A percentile compares a stretch with the other conserved stretches of the same genome.
These are phyloP conservation scores for Lenwebbia sp. DNA, from an alignment of 345 rosid genomes.

Conservation along the genomic window DNA sequence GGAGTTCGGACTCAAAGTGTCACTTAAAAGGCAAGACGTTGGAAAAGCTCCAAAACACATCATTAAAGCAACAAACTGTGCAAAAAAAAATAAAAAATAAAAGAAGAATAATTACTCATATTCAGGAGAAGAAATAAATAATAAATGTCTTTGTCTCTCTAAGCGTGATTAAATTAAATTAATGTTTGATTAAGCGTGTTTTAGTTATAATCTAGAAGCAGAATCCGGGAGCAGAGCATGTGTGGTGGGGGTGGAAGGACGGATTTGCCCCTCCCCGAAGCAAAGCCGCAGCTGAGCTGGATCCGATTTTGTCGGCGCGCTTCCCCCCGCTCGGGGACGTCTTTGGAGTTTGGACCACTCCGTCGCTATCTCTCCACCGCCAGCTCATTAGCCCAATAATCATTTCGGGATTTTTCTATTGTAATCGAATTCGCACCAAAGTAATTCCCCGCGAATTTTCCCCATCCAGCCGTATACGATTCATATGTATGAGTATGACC, in stretches of 20 bases:
- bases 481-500: background rate
- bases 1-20: background rate
- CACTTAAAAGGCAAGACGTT: background rate
- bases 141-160: background rate
- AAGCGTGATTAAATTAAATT: background rate
- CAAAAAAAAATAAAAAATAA: background rate
- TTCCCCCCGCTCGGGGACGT: background rate
- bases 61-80: background rate
- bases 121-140: background rate
- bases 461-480: background rate
- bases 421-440: background rate
- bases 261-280: background rate
- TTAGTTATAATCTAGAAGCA: background rate
- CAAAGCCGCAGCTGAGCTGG: background rate
- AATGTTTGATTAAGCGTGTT: background rate
- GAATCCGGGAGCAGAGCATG: background rate
- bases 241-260: background rate
- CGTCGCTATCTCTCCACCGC: background rate
- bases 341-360: background rate
- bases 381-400: background rate
- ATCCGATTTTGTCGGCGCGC: background rate
- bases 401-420: background rate
- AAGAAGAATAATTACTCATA: background rate
- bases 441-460: background rate
- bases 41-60: background rate